Evolutionary conservation across 2,329 filamentous ascomycete species (phyloP).

Genomic region (Botrytis galanthina): DNA sequence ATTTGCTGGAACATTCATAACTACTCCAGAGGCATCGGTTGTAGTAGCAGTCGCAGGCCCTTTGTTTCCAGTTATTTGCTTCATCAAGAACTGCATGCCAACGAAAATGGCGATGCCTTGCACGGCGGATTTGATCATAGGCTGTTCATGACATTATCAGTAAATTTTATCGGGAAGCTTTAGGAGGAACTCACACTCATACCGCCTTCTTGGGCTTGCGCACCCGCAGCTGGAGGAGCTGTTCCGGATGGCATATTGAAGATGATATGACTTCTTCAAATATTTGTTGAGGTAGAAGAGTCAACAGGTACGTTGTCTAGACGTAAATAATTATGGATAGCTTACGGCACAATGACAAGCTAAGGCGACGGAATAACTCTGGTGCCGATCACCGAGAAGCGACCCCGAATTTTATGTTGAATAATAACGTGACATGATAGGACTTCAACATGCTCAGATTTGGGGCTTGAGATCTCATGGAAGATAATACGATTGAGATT

Average conservation of each 20-base stretch:
- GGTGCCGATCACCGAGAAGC: neutral
- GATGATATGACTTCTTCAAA: slow-evolving; percentile 9
- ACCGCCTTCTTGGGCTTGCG: slow-evolving; percentile 33
- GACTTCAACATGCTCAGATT: neutral
- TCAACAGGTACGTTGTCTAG: slow-evolving; percentile 2
- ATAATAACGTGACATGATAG: neutral
- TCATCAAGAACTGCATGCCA: slow-evolving; percentile 57
- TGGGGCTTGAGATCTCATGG: neutral
- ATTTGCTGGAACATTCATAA: slow-evolving; percentile 53
- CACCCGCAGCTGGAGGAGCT: slow-evolving; percentile 36
- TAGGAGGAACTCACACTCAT: slow-evolving; percentile 35
- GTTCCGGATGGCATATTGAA: slow-evolving; percentile 38
- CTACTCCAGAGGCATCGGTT: slow-evolving; percentile 52
- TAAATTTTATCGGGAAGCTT: slow-evolving; percentile 7
- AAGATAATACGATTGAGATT: neutral
- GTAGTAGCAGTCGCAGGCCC: slow-evolving; percentile 44
- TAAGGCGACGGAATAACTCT: neutral
- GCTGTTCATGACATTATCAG: slow-evolving; percentile 29
- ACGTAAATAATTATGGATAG: slow-evolving; percentile 6
- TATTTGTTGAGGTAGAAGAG: neutral
- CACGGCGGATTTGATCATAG: slow-evolving; percentile 42
- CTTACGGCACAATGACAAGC: neutral
- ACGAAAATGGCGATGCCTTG: slow-evolving; percentile 55
- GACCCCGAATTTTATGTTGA: neutral
- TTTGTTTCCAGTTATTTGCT: slow-evolving; percentile 51